Conservation (phyloP, 2,329 filamentous ascomycete species). For the Calycina herbarum region DNA sequence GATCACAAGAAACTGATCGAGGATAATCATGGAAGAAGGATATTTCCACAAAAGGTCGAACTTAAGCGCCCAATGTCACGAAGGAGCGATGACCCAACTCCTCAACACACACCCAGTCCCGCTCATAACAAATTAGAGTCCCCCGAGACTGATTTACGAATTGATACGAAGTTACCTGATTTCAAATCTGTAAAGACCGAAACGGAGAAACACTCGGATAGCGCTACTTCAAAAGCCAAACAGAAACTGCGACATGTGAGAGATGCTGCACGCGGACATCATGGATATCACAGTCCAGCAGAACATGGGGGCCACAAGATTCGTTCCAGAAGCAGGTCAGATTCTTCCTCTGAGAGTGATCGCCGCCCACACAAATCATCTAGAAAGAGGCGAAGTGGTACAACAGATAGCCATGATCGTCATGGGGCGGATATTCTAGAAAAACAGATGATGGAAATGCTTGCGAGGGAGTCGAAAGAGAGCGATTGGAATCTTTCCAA, state of each 20-base stretch:
- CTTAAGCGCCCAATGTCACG: conserved; percentile 39
- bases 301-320: conserved; percentile 54
- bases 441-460: conserved; percentile 62
- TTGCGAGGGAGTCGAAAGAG: conserved; percentile 52
- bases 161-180: conserved; percentile 37
- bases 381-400: conserved; percentile 45
- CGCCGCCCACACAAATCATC: conserved; percentile 47
- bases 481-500: conserved; percentile 13
- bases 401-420: conserved; percentile 43
- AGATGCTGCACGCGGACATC: conserved; percentile 48
- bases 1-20: conserved; percentile 80
- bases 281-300: conserved; percentile 54
- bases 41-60: conserved; percentile 58
- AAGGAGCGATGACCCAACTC: conserved; percentile 34
- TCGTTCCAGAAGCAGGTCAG: conserved; percentile 52
- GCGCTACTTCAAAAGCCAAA: conserved; percentile 57
- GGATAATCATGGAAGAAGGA: conserved; percentile 71
- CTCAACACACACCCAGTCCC: conserved; percentile 16
- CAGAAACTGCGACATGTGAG: conserved; percentile 61
- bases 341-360: conserved; percentile 60
- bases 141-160: conserved; percentile 27
- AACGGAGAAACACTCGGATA: conserved; percentile 43
- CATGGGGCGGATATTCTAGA: conserved; percentile 55
- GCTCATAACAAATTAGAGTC: conserved; percentile 22
- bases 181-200: conserved; percentile 36